phyloP scores from a whole-genome alignment of 2,329 filamentous ascomycete species.

The Colletotrichum melonis region DNA sequence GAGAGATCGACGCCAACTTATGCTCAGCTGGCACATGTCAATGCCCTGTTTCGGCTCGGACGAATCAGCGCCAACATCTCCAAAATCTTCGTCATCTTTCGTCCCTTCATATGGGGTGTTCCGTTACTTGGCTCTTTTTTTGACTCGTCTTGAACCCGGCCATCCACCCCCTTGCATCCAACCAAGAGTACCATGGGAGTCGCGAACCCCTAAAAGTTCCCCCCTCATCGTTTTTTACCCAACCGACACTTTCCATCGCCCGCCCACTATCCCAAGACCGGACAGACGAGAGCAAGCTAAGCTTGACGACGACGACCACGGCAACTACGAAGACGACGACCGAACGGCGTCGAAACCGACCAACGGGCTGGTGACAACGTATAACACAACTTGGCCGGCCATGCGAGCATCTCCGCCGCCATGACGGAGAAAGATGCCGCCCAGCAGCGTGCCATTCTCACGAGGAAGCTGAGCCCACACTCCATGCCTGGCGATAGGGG shows the following conservation, averaged over 20 bases:
- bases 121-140: conserved; percentile 5
- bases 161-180: conserved; percentile 24
- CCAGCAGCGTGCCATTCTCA: conserved; percentile 20
- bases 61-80: conserved; percentile 28
- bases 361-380: background rate
- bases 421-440: conserved; percentile 39
- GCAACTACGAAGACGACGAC: background rate
- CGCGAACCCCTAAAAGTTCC: conserved; percentile 21
- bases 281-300: background rate
- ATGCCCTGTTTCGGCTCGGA: conserved; percentile 35
- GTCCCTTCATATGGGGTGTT: conserved; percentile 31
- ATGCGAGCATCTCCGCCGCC: conserved; percentile 35
- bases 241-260: background rate
- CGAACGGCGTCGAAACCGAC: background rate
- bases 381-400: conserved; percentile 24
- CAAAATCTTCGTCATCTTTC: conserved; percentile 33
- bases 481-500: conserved; percentile 40
- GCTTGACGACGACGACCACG: background rate
- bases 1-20: conserved; percentile 18
- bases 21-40: conserved; percentile 35
- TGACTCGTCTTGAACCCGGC: conserved; percentile 6
- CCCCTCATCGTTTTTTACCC: background rate
- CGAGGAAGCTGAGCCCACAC: conserved; percentile 29
- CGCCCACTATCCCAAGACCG: background rate
- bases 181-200: conserved; percentile 13